Evolutionary conservation across 2,329 filamentous ascomycete genomes (phyloP).

Genomic region (Scorias spongiosa): DNA sequence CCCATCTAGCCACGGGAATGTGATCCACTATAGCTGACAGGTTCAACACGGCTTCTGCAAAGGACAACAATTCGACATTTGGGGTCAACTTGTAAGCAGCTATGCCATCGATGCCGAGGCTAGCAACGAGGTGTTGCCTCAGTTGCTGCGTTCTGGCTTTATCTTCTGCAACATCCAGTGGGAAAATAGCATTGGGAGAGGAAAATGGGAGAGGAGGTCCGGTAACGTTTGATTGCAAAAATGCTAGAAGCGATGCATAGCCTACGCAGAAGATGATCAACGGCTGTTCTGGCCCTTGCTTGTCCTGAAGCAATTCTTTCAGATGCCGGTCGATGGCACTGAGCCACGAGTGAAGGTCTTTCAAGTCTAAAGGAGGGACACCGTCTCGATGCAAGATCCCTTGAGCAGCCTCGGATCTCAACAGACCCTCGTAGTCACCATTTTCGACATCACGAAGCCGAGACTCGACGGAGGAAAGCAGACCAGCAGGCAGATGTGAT

Average conservation of each 20-base stretch:
- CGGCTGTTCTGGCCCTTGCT: slow-evolving; percentile 25
- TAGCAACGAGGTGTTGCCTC: slow-evolving; percentile 46
- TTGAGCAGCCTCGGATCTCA: slow-evolving; percentile 25
- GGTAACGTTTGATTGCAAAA: slow-evolving; percentile 76
- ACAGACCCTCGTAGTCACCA: slow-evolving; percentile 26
- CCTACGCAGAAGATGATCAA: slow-evolving; percentile 40
- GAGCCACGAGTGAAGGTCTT: too few species aligned
- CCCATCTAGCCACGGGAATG: slow-evolving; percentile 39
- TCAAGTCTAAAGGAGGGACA: too few species aligned
- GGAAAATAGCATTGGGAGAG: slow-evolving; percentile 35
- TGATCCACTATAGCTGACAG: slow-evolving; percentile 32
- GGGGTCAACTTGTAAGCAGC: slow-evolving; percentile 75
- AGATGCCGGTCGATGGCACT: slow-evolving; percentile 25
- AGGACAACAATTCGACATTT: slow-evolving; percentile 64
- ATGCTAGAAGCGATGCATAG: slow-evolving; percentile 57
- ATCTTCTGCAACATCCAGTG: slow-evolving; percentile 28
- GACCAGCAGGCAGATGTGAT: slow-evolving; percentile 26
- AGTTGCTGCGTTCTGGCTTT: slow-evolving; percentile 25
- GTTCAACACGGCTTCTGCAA: slow-evolving; percentile 49
- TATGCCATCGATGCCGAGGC: slow-evolving; percentile 68
- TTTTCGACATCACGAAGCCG: slow-evolving; percentile 25
- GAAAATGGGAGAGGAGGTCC: slow-evolving; percentile 60
- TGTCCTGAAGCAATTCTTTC: slow-evolving; percentile 21
- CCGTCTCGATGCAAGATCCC: slow-evolving; percentile 10
- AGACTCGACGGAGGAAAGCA: slow-evolving; percentile 22